A percentile compares a stretch with the other conserved stretches of the same genome.
phyloP scores from a whole-genome alignment of 768 basidiomycete species.

The Saitozyma sp. region DNA sequence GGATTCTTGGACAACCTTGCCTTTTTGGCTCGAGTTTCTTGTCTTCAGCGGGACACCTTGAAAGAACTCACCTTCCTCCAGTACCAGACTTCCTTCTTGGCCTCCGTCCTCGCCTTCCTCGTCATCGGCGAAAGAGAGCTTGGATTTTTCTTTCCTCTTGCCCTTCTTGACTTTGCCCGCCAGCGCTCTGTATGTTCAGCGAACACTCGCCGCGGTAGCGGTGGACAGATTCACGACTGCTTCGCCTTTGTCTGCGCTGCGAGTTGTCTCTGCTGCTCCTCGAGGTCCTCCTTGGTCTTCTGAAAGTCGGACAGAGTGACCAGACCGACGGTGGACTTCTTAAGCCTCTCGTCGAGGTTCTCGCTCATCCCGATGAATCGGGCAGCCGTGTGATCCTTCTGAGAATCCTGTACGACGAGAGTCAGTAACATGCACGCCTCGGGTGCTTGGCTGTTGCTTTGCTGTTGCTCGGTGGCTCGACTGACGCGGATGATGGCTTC shows the following conservation, averaged over 20 bases:
- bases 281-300: conserved; percentile 79
- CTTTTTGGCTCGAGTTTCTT: conserved; percentile 58
- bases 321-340: conserved; percentile 86
- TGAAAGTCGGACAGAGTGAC: conserved; percentile 91
- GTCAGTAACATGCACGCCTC: neutral
- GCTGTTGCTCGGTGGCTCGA: no score
- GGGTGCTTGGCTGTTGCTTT: no score
- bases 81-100: conserved; percentile 7
- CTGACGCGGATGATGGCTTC: conserved; percentile 15
- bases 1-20: conserved; percentile 86
- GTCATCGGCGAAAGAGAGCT: conserved; percentile 90
- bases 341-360: conserved; percentile 88
- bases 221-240: conserved; percentile 16
- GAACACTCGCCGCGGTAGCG: neutral
- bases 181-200: neutral
- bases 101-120: conserved; percentile 58
- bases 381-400: conserved; percentile 80
- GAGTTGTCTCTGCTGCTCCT: conserved; percentile 86
- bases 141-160: conserved; percentile 84
- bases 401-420: conserved; percentile 64
- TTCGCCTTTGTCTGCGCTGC: conserved; percentile 68
- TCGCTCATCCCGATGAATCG: conserved; percentile 94
- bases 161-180: conserved; percentile 66
- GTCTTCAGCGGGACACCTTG: conserved; percentile 55
- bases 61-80: conserved; percentile 16